Evolutionary conservation across 148 eudicot genomes (phyloP).

Genomic region (Arctostaphylos glauca): DNA sequence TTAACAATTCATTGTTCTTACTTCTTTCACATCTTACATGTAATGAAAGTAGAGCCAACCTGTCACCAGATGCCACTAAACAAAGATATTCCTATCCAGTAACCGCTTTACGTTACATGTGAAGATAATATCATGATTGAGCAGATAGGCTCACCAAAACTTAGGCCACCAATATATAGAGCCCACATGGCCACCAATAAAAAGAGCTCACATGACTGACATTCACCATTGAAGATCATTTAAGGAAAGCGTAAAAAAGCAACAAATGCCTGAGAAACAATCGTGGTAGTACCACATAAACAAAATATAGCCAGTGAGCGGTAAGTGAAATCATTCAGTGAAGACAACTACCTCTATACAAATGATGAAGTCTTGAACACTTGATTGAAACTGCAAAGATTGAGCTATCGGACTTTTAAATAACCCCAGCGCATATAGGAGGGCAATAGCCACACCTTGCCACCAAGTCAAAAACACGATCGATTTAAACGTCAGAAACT

Average conservation of each 20-base stretch:
- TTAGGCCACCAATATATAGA: background rate
- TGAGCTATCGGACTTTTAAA: slow-evolving; percentile 92
- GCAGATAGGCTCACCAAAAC: background rate
- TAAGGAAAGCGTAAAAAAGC: background rate
- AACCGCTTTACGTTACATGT: no score
- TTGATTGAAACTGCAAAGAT: slow-evolving; percentile 85
- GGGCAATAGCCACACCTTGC: slow-evolving; percentile 96
- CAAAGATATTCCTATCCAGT: background rate
- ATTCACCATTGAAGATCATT: slow-evolving; percentile 3
- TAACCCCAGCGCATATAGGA: slow-evolving; percentile 72
- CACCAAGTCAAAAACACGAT: slow-evolving; percentile 99
- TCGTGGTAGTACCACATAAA: background rate
- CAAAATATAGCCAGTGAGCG: background rate
- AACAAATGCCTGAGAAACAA: background rate
- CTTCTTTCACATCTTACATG: background rate
- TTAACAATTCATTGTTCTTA: no score
- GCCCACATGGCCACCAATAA: background rate
- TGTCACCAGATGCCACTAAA: background rate
- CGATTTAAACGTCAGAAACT: slow-evolving; percentile 94
- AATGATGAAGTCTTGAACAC: slow-evolving; percentile 92
- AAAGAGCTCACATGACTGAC: background rate
- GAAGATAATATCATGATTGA: background rate
- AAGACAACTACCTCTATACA: slow-evolving; percentile 85
- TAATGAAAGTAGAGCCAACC: background rate
- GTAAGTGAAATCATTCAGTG: background rate